Evolutionary conservation across 2,329 filamentous ascomycete species (phyloP), one percentile per base, ranked within the genome.

Genomic region (Moelleriella libera): DNA sequence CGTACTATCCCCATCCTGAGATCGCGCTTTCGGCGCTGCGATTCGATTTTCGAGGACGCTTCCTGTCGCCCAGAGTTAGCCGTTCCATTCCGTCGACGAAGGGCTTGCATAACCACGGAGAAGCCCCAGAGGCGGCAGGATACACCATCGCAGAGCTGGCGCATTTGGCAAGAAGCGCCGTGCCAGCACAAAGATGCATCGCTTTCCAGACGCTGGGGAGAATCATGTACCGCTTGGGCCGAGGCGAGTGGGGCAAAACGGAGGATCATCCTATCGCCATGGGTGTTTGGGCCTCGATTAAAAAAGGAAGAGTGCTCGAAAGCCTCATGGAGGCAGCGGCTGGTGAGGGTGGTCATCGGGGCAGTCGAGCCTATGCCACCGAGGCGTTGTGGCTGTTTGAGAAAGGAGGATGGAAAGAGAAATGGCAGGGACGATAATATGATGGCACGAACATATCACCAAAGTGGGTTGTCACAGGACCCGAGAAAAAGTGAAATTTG

Each of bases 71-170:
- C 0, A 74, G 79, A 45, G 75, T 80, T 34, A 81, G 88, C 30
- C 75, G 88, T 48, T 71, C 76, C 2, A 80, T 97, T 30, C 85
- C 90, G 5, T 78, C 79, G 1, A 82, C 80, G 10, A 78, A 83
- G 50, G 92, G 92, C 0, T 74, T 98, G 11, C 92, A 98, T 63
- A 90, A 98, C 63, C 92, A 98, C 62, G 88, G 85, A 52, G 80
- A 89, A 49, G 89, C 90, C 1, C 92, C 92, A 12, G 88, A 94
- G 63, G 87, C 89, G 1, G 92, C 92, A 0, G 92, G 92, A 0
- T 98, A 98, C 65, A 97, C 92, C 0, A 77, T 98, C 31, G 79
- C 81, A 0, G 92, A 98, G 64, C 72, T 98, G 1, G 82, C 88
- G 1, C 78, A 83, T 32, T 74, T 96, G 2, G 81, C 87, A 5